phyloP scores from a whole-genome alignment of 371 early-diverging fungal species.

The Aphelidium insulamus region DNA sequence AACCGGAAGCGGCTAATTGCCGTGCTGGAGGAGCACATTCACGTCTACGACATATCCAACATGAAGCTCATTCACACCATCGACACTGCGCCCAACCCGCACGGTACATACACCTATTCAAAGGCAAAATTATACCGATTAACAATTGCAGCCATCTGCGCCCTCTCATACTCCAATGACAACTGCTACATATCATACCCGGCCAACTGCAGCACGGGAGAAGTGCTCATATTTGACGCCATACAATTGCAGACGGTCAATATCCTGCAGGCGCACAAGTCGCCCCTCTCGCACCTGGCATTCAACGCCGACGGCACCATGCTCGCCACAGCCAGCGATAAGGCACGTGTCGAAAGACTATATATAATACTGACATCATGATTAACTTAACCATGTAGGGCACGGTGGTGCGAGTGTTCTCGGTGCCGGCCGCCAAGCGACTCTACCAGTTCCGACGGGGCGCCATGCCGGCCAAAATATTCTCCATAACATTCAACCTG shows the following conservation, averaged over 20 bases:
- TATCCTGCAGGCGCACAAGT: slow-evolving; percentile 84
- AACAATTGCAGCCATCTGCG: slow-evolving; percentile 41
- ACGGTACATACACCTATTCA: slow-evolving; percentile 21
- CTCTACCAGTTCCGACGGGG: slow-evolving; percentile 90
- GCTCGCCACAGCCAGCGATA: slow-evolving; percentile 86
- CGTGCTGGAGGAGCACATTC: slow-evolving; percentile 74
- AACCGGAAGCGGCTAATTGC: slow-evolving; percentile 79
- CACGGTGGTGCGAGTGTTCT: slow-evolving; percentile 85
- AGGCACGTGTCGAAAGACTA: too few species aligned
- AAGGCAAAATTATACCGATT: neutral
- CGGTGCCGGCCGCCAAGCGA: slow-evolving; percentile 60
- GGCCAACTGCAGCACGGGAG: slow-evolving; percentile 52
- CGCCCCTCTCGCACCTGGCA: slow-evolving; percentile 48
- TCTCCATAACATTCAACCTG: slow-evolving; percentile 69
- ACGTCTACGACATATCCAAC: slow-evolving; percentile 79
- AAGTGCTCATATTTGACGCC: slow-evolving; percentile 73
- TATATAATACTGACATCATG: too few species aligned
- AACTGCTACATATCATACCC: slow-evolving; percentile 87
- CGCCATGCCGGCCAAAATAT: slow-evolving; percentile 70
- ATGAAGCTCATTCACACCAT: slow-evolving; percentile 89
- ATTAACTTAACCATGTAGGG: slow-evolving; percentile 30
- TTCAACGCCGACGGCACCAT: slow-evolving; percentile 76
- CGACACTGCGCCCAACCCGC: slow-evolving; percentile 74
- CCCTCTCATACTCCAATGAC: slow-evolving; percentile 78
- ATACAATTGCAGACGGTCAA: slow-evolving; percentile 57